Base-by-base conservation (phyloP, 768 basidiomycete species). In the Tephrocybe sp. region DNA sequence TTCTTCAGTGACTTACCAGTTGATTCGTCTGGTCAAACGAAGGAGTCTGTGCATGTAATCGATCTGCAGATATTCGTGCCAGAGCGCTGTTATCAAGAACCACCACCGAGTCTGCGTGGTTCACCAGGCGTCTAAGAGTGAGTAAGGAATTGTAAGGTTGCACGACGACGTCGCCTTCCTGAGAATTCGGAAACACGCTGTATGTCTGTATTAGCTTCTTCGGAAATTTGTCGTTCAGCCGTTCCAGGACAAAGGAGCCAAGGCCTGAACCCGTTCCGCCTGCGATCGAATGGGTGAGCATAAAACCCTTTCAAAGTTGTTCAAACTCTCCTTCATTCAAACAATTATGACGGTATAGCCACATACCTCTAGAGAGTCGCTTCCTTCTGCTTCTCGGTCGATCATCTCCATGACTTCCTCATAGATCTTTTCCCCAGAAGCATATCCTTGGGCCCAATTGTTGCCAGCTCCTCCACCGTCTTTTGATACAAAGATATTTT, bases 351-450 rank as follows among this genome's bases (percentile, higher is more conserved):
- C 32, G 17, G 4, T 23, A 19, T 45, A 22, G 9, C 19, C 54
- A 65, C 75, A 51, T 48, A 94, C 95, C 83, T 98, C 96, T 23
- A 98, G 75, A 10, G 90, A 92, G 70, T 99, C 96, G 65, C 92
- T 96, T 13, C 96, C 95, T 66, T 99, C 96, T 7, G 95, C 95
- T 70, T 98, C 96, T 19, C 96, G 81, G 65, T 98, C 96, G 49
- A 99, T 83, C 94, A 99, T 98, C 68, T 99, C 96, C 84, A 98
- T 94, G 52, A 98, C 82, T 58, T 98, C 96, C 61, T 98, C 95
- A 65, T 96, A 97, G 55, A 93, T 79, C 53, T 79, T 76, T 70
- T 98, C 96, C 48, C 95, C 97, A 5, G 87, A 81, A 7, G 85
- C 78, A 64, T 95, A 95, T 12, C 96, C 96, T 59, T 94, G 92